Base-by-base conservation (phyloP, 2,329 filamentous ascomycete genomes). In the Neospermospora avenae region DNA sequence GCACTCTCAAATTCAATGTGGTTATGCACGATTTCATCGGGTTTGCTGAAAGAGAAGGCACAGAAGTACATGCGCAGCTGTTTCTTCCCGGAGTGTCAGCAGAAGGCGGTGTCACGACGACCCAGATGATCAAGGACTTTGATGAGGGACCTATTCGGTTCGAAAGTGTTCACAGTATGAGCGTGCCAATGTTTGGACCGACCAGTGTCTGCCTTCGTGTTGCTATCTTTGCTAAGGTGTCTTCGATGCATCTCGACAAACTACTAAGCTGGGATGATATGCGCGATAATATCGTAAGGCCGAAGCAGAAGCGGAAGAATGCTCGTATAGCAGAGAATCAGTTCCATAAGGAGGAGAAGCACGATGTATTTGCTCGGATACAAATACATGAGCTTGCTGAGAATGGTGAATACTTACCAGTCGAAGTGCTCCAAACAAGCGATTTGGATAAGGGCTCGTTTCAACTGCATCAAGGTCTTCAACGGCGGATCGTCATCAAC, bases 191-290 rank as follows among this genome's bases (percentile, higher is more conserved):
- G 37, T 88, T 88, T 45, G 89, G 88, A 49, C 84, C 91, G 0
- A 84, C 83, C 22, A 87, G 88, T 49, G 86, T 91, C 0, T 88
- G 86, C 24, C 76, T 99, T 57, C 85, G 95, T 57, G 89, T 96
- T 8, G 91, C 92, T 52, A 89, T 99, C 62, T 98, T 96, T 73
- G 93, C 95, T 18, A 89, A 89, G 71, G 91, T 96, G 37, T 95
- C 91, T 1, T 79, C 87, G 0, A 97, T 97, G 87, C 95, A 99
- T 76, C 82, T 99, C 22, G 95, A 99, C 74, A 98, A 96, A 77
- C 81, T 99, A 54, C 84, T 97, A 13, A 99, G 95, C 76, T 99
- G 95, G 95, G 95, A 99, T 72, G 95, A 98, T 70, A 97, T 99
- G 87, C 87, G 93, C 60, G 93, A 99, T 74, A 83, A 84, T 18